Percentiles rank a stretch among this genome's conserved stretches.
These are phyloP conservation scores for Tanacetum coccineum DNA, from an alignment of 129 eudicot genomes.

Conservation along the genomic window DNA sequence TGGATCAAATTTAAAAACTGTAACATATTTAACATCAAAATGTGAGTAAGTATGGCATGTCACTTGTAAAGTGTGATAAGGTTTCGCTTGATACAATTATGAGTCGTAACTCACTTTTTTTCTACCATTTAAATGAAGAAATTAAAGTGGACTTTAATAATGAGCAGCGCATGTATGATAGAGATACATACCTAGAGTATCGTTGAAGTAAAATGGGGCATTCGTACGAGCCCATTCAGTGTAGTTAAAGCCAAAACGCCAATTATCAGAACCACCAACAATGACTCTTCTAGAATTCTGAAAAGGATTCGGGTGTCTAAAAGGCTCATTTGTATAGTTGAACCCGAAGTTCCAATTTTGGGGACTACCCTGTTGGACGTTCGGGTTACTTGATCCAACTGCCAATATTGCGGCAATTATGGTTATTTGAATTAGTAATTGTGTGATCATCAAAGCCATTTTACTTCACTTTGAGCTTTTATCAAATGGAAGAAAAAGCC, in stretches of 20 bases:
- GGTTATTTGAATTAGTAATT: background rate
- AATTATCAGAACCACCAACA: slow-evolving; percentile 58
- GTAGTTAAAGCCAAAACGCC: slow-evolving; percentile 73
- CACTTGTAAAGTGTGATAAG: too few species aligned
- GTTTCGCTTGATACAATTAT: too few species aligned
- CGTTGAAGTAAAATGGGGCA: slow-evolving; percentile 57
- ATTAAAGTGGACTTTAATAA: background rate
- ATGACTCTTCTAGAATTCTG: slow-evolving; percentile 32
- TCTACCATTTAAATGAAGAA: too few species aligned
- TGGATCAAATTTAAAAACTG: slow-evolving; percentile 70
- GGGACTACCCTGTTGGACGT: slow-evolving; percentile 15
- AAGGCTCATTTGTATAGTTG: slow-evolving; percentile 31
- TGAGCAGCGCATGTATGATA: background rate
- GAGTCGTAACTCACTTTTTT: too few species aligned
- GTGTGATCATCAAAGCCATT: slow-evolving; percentile 9
- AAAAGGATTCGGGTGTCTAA: slow-evolving; percentile 27
- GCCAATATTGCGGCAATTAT: slow-evolving; percentile 5
- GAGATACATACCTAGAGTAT: slow-evolving; percentile 43
- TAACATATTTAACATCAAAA: background rate
- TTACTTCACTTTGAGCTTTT: background rate
- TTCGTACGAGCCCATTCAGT: slow-evolving; percentile 56
- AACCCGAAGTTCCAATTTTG: slow-evolving; percentile 21
- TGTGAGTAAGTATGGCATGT: background rate
- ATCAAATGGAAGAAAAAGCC: background rate
- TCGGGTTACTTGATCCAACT: slow-evolving; percentile 23